Evolutionary conservation across 2,329 filamentous ascomycete species (phyloP).

Genomic region (Sporothrix brasiliensis): DNA sequence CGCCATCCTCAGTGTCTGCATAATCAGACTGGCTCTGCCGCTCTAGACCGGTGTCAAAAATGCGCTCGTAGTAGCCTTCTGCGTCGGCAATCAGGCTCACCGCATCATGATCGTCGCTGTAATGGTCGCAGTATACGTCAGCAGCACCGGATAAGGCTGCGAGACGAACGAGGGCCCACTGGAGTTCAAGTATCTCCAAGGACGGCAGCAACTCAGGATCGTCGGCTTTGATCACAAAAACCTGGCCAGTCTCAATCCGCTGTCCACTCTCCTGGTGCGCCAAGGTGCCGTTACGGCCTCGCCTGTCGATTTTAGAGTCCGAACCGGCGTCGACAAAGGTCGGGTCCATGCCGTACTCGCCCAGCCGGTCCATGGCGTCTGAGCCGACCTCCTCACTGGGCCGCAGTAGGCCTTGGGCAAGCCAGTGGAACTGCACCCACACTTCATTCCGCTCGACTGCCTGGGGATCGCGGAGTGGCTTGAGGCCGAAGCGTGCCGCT

Average conservation of each 20-base stretch:
- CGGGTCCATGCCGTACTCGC: not conserved
- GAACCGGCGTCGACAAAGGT: not conserved
- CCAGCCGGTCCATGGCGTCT: not conserved
- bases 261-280: slow-evolving; percentile 11
- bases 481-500: slow-evolving; percentile 17
- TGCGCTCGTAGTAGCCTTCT: no score
- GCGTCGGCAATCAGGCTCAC: not conserved
- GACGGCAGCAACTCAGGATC: slow-evolving; percentile 23
- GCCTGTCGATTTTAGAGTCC: not conserved
- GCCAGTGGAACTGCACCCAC: slow-evolving; percentile 27
- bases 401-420: not conserved
- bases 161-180: slow-evolving; percentile 1
- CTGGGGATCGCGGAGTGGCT: slow-evolving; percentile 16
- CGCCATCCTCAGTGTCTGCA: no score
- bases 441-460: slow-evolving; percentile 14
- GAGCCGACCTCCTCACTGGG: not conserved
- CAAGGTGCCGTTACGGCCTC: not conserved
- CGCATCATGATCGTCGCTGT: not conserved
- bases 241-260: slow-evolving; percentile 20
- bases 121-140: not conserved
- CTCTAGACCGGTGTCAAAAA: no score
- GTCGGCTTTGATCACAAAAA: slow-evolving; percentile 24
- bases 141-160: not conserved
- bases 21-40: no score
- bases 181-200: slow-evolving; percentile 24